These are phyloP conservation scores for Saccharomycopsis olivae DNA, from an alignment of 805 yeast genomes.

Conservation along the genomic window DNA sequence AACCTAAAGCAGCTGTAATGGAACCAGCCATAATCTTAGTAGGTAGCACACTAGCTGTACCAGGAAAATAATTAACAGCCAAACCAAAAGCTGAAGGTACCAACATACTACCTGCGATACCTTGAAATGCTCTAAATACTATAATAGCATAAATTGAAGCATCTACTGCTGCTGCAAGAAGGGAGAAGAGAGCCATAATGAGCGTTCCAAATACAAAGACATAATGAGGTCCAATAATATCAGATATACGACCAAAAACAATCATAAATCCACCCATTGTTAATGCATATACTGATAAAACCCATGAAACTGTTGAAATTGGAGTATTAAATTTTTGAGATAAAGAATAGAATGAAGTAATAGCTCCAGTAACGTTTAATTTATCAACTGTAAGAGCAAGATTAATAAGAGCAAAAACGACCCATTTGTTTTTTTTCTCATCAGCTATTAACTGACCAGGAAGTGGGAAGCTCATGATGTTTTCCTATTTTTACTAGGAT, in stretches of 20 bases:
- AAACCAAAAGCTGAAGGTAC: conserved; percentile 30
- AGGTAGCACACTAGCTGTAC: conserved; percentile 22
- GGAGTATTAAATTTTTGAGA: conserved; percentile 30
- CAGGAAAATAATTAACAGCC: conserved; percentile 24
- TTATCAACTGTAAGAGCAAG: conserved; percentile 20
- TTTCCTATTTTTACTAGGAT: no score
- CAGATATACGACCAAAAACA: conserved; percentile 32
- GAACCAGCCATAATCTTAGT: conserved; percentile 28
- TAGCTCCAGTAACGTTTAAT: conserved; percentile 22
- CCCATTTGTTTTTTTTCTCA: no score
- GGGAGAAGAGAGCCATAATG: conserved; percentile 31
- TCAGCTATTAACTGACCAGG: no score
- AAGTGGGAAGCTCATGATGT: no score
- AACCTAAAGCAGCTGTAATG: conserved; percentile 22
- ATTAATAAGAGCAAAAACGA: neutral
- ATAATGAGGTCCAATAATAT: conserved; percentile 27
- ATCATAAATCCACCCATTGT: conserved; percentile 36
- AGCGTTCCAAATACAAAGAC: conserved; percentile 28
- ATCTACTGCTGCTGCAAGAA: conserved; percentile 29
- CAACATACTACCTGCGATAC: conserved; percentile 32
- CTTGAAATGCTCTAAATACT: conserved; percentile 38
- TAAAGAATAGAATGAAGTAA: conserved; percentile 20
- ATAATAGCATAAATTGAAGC: conserved; percentile 27
- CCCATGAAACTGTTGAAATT: conserved; percentile 33
- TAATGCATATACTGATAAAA: conserved; percentile 32